Percentiles rank a stretch among this genome's conserved stretches.
Evolutionary conservation across 164 flowering plant species (phyloP).

Genomic region (Chloranthus sessilifolius): DNA sequence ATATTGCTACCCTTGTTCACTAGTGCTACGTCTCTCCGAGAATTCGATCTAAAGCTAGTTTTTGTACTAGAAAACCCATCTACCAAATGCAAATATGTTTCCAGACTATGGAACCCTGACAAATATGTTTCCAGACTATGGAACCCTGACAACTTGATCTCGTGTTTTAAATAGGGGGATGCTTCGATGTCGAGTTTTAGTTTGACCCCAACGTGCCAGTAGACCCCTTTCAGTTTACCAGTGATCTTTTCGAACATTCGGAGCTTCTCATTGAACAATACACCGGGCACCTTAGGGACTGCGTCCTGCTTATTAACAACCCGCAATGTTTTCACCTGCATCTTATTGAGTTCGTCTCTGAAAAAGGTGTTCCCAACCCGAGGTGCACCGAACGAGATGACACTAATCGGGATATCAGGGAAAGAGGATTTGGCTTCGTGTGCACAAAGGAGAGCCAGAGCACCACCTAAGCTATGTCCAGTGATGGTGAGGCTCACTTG

Average conservation of each 20-base stretch:
- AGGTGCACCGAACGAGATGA: conserved; percentile 63
- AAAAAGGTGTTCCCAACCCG: conserved; percentile 56
- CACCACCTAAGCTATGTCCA: conserved; percentile 74
- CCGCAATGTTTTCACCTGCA: conserved; percentile 42
- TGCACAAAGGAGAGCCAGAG: conserved; percentile 54
- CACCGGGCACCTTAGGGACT: conserved; percentile 50
- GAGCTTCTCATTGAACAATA: conserved; percentile 33
- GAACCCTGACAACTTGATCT: conserved; percentile 25
- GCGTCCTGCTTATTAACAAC: conserved; percentile 42
- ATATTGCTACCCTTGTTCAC: conserved; percentile 45
- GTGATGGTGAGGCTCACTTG: conserved; percentile 61
- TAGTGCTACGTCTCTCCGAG: conserved; percentile 36
- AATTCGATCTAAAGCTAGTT: conserved; percentile 26
- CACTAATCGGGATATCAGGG: conserved; percentile 35
- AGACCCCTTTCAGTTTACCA: conserved; percentile 35
- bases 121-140: conserved; percentile 40
- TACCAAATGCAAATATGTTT: conserved; percentile 50
- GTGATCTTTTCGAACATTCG: conserved; percentile 28
- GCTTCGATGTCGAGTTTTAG: conserved; percentile 31
- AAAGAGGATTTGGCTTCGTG: conserved; percentile 35
- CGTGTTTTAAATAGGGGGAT: conserved; percentile 43
- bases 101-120: conserved; percentile 15
- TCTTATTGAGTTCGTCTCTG: conserved; percentile 24
- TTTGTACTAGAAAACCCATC: conserved; percentile 32
- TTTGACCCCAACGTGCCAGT: conserved; percentile 54